These are phyloP conservation scores for Paraconiothyrium sp. DNA, from an alignment of 2,329 filamentous ascomycete species.

Conservation along the genomic window DNA sequence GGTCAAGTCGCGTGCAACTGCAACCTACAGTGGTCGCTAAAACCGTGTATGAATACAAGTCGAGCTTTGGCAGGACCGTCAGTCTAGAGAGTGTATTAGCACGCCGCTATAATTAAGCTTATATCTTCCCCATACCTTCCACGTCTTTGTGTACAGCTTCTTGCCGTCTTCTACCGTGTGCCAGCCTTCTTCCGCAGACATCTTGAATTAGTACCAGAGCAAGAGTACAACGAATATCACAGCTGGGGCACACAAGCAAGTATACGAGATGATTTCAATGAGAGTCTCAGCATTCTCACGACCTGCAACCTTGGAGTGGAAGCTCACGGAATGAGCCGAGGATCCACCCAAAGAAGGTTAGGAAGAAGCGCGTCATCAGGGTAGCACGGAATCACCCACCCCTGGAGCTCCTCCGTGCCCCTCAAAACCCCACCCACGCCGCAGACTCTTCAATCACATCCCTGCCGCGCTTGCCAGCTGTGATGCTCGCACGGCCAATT, in stretches of 20 bases:
- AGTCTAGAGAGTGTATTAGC: slow-evolving; percentile 55
- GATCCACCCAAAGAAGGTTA: slow-evolving; percentile 13
- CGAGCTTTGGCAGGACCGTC: slow-evolving; percentile 70
- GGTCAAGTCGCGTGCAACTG: not conserved
- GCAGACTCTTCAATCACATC: slow-evolving; percentile 17
- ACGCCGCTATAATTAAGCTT: slow-evolving; percentile 3
- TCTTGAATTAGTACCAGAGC: slow-evolving; percentile 22
- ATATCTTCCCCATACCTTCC: slow-evolving; percentile 56
- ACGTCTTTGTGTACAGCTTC: slow-evolving; percentile 69
- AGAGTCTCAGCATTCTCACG: not conserved
- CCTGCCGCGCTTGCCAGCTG: slow-evolving; percentile 12
- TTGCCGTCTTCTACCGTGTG: slow-evolving; percentile 62
- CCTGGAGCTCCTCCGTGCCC: not conserved
- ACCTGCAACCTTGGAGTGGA: not conserved
- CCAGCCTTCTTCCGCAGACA: slow-evolving; percentile 61
- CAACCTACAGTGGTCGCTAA: slow-evolving; percentile 76
- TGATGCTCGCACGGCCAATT: slow-evolving; percentile 17
- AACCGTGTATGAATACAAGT: slow-evolving; percentile 86
- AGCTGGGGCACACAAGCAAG: not conserved
- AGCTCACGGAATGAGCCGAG: slow-evolving; percentile 12
- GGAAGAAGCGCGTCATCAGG: slow-evolving; percentile 5
- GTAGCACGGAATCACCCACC: not conserved
- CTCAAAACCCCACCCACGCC: slow-evolving; percentile 6
- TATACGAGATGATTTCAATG: not conserved
- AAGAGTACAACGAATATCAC: not conserved